These are phyloP conservation scores for Penicillium sp. DNA, from an alignment of 2,329 filamentous ascomycete genomes.

Conservation along the genomic window DNA sequence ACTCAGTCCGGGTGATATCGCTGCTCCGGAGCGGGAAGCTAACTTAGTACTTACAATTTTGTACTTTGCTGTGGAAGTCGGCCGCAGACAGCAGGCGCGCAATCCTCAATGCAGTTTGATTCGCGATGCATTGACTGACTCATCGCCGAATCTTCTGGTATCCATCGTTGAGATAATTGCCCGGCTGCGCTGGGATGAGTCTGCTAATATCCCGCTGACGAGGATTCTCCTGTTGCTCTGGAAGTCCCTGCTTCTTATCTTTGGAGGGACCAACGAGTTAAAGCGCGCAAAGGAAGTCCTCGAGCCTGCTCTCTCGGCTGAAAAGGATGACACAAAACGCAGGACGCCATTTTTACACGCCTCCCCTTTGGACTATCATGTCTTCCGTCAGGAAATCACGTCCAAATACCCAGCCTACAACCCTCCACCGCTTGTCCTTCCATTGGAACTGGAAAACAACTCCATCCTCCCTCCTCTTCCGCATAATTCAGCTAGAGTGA, in stretches of 20 bases:
- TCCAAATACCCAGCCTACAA: constrained; percentile 98
- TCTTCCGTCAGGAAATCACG: constrained; percentile 92
- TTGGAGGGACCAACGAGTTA: constrained; percentile 74
- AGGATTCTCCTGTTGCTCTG: constrained; percentile 79
- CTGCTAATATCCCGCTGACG: constrained; percentile 54
- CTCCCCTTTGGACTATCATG: constrained; percentile 91
- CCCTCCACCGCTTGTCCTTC: constrained; percentile 76
- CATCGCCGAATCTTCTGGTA: constrained; percentile 66
- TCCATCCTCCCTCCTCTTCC: constrained; percentile 83
- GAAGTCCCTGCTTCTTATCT: constrained; percentile 83
- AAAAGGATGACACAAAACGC: constrained; percentile 46
- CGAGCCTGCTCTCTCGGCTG: constrained; percentile 50
- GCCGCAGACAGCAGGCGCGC: constrained; percentile 35
- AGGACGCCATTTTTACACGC: constrained; percentile 80
- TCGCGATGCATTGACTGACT: constrained; percentile 45
- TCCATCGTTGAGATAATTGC: constrained; percentile 67
- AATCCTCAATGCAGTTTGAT: constrained; percentile 24
- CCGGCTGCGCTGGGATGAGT: constrained; percentile 66
- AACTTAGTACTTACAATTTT: constrained; percentile 44
- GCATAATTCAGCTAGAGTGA: constrained; percentile 64
- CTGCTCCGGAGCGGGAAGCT: constrained; percentile 39
- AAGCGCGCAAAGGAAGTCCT: constrained; percentile 70
- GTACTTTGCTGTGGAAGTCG: constrained; percentile 43
- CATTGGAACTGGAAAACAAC: constrained; percentile 83
- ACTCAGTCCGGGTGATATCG: constrained; percentile 32